Percentiles rank a stretch among this genome's conserved stretches.
These are phyloP conservation scores for Beauveria varroae DNA, from an alignment of 2,329 filamentous ascomycete species.

Conservation along the genomic window DNA sequence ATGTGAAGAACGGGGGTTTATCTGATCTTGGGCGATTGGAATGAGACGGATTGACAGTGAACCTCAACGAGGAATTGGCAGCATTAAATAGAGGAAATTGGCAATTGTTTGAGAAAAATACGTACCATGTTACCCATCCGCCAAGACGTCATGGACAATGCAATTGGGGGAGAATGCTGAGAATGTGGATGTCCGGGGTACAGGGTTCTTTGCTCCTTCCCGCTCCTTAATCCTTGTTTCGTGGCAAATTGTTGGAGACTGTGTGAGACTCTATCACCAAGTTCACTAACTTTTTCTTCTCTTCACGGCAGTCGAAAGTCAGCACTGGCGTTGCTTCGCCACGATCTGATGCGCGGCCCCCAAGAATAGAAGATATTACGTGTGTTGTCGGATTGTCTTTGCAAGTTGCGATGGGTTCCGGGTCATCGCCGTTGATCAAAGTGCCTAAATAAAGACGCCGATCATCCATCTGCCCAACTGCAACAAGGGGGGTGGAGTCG, in stretches of 20 bases:
- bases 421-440: neutral
- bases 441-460: neutral
- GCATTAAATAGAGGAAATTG: neutral
- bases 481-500: neutral
- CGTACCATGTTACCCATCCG: neutral
- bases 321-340: neutral
- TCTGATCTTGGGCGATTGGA: neutral
- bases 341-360: neutral
- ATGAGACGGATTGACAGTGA: neutral
- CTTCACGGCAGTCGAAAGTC: neutral
- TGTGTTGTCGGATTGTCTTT: constrained; percentile 1
- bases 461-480: neutral
- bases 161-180: neutral
- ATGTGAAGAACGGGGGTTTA: neutral
- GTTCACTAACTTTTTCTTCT: neutral
- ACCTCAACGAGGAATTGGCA: neutral
- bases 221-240: neutral
- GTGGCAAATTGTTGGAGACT: neutral
- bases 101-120: neutral
- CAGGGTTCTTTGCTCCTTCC: neutral
- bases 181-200: neutral
- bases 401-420: neutral
- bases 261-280: neutral
- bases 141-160: neutral
- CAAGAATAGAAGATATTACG: constrained; percentile 9